Base-by-base conservation (phyloP, 2,329 filamentous ascomycete genomes). In the Trichoderma sp. region DNA sequence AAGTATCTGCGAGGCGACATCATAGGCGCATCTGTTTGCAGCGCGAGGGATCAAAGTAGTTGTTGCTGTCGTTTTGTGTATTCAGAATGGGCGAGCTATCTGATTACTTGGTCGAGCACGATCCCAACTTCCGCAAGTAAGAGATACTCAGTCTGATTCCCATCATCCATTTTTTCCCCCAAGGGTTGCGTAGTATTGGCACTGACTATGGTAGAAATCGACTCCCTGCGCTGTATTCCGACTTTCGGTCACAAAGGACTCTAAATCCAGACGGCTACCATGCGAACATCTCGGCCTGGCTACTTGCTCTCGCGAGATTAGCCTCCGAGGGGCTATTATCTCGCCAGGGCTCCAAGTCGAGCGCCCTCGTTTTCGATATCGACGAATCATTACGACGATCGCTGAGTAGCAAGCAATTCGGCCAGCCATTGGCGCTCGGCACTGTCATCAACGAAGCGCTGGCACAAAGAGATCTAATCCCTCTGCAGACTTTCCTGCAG, bases 221-320 rank as follows among this genome's bases (percentile, higher is more conserved):
- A 61, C 85, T 97, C 14, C 90, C 92, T 14, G 94, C 93, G 5
- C 88, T 97, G 57, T 97, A 96, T 81, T 94, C 93, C 59, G 94
- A 97, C 78, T 97, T 97, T 77, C 85, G 88, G 47, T 81, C 88
- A 5, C 93, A 95, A 73, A 86, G 86, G 74, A 88, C 86, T 49
- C 88, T 92, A 27, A 97, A 97, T 76, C 92, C 93, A 1, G 93
- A 96, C 78, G 93, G 93, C 75, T 97, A 93, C 82, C 82, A 85
- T 24, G 92, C 93, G 55, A 97, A 97, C 78, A 84, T 93, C 53
- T 82, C 86, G 7, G 92, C 93, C 64, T 97, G 94, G 94, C 88
- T 90, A 69, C 86, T 87, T 49, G 93, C 89, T 2, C 85, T 97
- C 53, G 85, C 88, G n/a, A 84, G 87, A 63, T 91, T 93, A 1